phyloP scores from a whole-genome alignment of 805 yeast genomes.

The Saccharomycopsis oosterbeekiorum region DNA sequence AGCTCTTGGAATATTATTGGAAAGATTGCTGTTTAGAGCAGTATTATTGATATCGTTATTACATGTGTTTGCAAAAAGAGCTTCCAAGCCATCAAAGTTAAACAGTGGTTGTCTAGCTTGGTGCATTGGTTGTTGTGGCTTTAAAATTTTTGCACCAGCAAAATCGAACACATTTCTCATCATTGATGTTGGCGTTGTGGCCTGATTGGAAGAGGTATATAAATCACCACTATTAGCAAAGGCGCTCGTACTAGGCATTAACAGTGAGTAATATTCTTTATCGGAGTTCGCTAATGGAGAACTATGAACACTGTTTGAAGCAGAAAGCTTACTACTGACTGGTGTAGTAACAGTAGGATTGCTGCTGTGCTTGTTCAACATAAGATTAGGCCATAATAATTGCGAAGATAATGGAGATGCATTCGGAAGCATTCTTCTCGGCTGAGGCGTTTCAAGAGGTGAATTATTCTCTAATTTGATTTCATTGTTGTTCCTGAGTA shows the following conservation, averaged over 20 bases:
- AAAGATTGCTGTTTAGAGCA: not conserved
- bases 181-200: not conserved
- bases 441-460: conserved; percentile 15
- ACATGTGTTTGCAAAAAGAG: not conserved
- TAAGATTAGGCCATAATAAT: not conserved
- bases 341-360: not conserved
- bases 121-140: not conserved
- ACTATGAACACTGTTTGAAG: not conserved
- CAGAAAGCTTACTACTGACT: not conserved
- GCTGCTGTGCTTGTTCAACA: not conserved
- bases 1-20: not conserved
- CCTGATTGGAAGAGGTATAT: not conserved
- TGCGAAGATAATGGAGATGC: not conserved
- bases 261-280: not conserved
- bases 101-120: not conserved
- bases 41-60: not conserved
- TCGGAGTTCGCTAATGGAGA: not conserved
- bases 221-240: not conserved
- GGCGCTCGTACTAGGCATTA: not conserved
- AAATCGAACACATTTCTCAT: not conserved
- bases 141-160: not conserved
- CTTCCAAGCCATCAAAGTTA: conserved; percentile 8
- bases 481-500: not conserved
- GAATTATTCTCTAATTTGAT: conserved; percentile 1
- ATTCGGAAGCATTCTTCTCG: conserved; percentile 4